Conservation (phyloP, 345 rosid genomes). For the Eucalyptus shirleyi region DNA sequence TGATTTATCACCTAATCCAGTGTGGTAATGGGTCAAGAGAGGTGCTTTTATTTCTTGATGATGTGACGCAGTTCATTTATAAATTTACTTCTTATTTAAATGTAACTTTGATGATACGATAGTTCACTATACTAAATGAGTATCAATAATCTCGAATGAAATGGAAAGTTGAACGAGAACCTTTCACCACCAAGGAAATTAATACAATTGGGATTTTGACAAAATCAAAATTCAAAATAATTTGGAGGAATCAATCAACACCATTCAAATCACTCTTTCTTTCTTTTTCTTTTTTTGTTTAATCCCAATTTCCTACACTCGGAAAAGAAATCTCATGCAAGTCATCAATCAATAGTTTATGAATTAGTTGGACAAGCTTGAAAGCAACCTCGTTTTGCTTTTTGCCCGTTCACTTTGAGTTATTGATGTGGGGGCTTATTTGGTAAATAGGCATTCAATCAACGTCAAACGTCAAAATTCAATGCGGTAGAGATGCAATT, state of each 20-base stretch:
- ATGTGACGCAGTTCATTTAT: not conserved
- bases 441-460: not conserved
- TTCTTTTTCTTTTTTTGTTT: not conserved
- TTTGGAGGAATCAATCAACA: not conserved
- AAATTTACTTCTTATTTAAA: not conserved
- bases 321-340: not conserved
- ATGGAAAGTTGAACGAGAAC: not conserved
- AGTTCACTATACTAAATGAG: accelerated
- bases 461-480: not conserved
- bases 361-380: not conserved
- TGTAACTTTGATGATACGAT: accelerated
- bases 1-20: not conserved
- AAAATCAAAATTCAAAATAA: not conserved
- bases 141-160: too few species aligned
- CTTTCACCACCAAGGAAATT: not conserved
- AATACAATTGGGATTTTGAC: not conserved
- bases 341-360: not conserved
- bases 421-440: not conserved
- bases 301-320: not conserved
- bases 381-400: not conserved
- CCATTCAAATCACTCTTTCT: not conserved
- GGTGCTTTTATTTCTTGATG: not conserved
- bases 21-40: not conserved
- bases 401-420: not conserved
- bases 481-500: not conserved